Evolutionary conservation across 441 rosid species (phyloP).

Genomic region (Dalechampia spathulata): DNA sequence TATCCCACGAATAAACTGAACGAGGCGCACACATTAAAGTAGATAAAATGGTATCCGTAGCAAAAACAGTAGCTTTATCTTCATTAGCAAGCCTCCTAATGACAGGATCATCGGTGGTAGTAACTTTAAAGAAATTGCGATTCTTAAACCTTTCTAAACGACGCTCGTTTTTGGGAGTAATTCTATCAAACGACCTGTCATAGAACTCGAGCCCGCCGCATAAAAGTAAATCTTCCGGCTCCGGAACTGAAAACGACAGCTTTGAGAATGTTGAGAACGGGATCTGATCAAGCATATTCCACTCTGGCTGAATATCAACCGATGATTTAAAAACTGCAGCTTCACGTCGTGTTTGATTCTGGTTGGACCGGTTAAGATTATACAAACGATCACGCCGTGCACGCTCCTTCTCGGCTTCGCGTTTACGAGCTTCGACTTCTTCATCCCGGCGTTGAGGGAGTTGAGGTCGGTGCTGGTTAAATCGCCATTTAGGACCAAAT

Average conservation of each 20-base stretch:
- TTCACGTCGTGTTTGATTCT: constrained; percentile 64
- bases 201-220: constrained; percentile 74
- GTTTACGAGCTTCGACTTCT: constrained; percentile 77
- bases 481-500: constrained; percentile 78
- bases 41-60: constrained; percentile 74
- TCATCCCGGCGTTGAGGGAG: constrained; percentile 89
- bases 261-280: constrained; percentile 79
- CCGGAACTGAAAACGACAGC: constrained; percentile 59
- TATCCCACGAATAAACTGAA: constrained; percentile 90
- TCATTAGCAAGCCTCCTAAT: constrained; percentile 75
- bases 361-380: constrained; percentile 53
- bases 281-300: constrained; percentile 94
- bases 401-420: constrained; percentile 86
- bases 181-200: constrained; percentile 55
- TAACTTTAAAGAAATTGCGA: constrained; percentile 83
- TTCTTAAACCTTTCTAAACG: constrained; percentile 80
- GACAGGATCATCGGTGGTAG: constrained; percentile 85
- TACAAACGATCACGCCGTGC: constrained; percentile 82
- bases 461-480: constrained; percentile 60
- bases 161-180: constrained; percentile 72
- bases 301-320: constrained; percentile 84
- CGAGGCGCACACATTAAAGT: constrained; percentile 77
- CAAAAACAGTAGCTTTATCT: constrained; percentile 84
- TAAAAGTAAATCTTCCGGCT: constrained; percentile 68
- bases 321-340: constrained; percentile 70